phyloP scores from a whole-genome alignment of 768 basidiomycete species.

The Auricularia cornea region DNA sequence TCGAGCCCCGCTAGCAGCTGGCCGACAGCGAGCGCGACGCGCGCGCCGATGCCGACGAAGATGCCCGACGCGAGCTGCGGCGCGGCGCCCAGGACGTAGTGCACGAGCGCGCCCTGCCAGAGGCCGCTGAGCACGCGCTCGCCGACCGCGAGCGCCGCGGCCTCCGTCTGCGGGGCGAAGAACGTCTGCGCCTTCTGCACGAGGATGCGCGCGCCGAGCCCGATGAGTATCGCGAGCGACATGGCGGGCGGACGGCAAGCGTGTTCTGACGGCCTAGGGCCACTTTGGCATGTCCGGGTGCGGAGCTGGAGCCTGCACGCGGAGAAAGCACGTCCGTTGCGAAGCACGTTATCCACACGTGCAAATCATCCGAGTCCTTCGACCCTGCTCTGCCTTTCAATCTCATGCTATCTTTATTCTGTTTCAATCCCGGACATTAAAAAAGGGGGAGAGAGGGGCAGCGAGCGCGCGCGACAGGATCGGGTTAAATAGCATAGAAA shows the following conservation, averaged over 20 bases:
- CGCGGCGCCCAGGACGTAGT: background rate
- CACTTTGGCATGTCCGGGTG: too few species aligned
- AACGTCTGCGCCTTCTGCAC: background rate
- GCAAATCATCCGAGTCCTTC: too few species aligned
- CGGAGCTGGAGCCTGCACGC: too few species aligned
- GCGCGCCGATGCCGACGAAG: background rate
- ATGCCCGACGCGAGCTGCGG: background rate
- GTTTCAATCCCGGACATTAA: too few species aligned
- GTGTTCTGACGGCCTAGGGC: too few species aligned
- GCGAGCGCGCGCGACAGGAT: too few species aligned
- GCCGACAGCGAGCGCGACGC: too few species aligned
- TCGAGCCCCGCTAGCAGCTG: background rate
- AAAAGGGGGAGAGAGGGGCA: too few species aligned
- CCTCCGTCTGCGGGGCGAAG: background rate
- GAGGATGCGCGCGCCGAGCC: background rate
- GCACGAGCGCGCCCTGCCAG: slow-evolving; percentile 1
- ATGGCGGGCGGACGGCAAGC: background rate
- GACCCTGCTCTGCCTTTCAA: too few species aligned
- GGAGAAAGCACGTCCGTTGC: too few species aligned
- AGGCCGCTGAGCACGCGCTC: background rate
- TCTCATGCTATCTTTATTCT: too few species aligned
- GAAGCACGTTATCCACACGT: too few species aligned
- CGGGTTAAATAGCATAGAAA: background rate
- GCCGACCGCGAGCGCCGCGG: background rate
- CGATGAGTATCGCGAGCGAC: background rate